Evolutionary conservation across 2,329 filamentous ascomycete genomes (phyloP).

Genomic region (Monosporascus sp.): DNA sequence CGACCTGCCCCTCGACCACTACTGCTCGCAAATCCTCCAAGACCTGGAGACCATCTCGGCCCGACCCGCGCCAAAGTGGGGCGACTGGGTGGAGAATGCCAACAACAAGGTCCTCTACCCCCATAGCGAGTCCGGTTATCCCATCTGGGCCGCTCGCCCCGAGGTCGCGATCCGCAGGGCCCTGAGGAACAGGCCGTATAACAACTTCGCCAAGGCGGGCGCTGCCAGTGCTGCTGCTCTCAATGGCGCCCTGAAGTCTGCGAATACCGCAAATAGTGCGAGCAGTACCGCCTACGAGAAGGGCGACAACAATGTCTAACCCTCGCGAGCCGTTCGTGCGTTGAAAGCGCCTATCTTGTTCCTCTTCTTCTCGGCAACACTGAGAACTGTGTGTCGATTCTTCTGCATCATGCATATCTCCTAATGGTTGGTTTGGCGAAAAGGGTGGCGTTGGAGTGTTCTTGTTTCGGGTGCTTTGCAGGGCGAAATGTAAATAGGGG

Average conservation of each 20-base stretch:
- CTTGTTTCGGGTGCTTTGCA: too few species aligned
- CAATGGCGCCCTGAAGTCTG: neutral
- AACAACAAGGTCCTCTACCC: slow-evolving; percentile 48
- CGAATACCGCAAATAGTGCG: neutral
- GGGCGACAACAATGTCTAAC: neutral
- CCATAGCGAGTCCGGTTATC: slow-evolving; percentile 26
- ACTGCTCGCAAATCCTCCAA: slow-evolving; percentile 66
- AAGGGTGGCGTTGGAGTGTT: too few species aligned
- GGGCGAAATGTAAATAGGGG: too few species aligned
- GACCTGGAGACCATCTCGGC: slow-evolving; percentile 72
- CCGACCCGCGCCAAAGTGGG: slow-evolving; percentile 42
- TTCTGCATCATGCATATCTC: too few species aligned
- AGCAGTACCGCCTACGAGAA: neutral
- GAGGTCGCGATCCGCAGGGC: slow-evolving; percentile 21
- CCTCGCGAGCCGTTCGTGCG: too few species aligned
- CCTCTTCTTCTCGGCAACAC: too few species aligned
- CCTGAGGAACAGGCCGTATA: slow-evolving; percentile 20
- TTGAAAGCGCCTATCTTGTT: too few species aligned
- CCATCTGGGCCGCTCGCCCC: slow-evolving; percentile 22
- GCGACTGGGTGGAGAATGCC: slow-evolving; percentile 41
- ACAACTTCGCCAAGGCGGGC: slow-evolving; percentile 8
- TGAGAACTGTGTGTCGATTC: too few species aligned
- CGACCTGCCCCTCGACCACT: slow-evolving; percentile 70
- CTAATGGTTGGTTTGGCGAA: too few species aligned
- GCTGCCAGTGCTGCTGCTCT: neutral